These are phyloP conservation scores for Daldinia eschscholtzii DNA, from an alignment of 2,329 filamentous ascomycete species.

Conservation along the genomic window DNA sequence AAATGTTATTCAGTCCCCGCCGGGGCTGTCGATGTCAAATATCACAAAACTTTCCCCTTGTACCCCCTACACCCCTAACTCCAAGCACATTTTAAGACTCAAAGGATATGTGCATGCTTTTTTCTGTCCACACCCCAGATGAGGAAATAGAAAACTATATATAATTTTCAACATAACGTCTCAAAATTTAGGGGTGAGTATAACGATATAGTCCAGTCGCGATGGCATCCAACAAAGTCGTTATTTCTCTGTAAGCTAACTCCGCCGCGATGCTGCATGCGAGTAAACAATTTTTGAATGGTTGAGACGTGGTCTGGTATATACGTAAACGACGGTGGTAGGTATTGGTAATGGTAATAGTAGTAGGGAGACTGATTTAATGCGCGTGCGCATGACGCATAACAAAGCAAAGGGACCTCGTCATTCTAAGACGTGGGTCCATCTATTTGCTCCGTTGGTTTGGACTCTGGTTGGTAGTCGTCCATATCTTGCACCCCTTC, in stretches of 20 bases:
- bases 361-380: slow-evolving; percentile 13
- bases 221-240: slow-evolving; percentile 16
- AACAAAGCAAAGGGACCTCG: slow-evolving; percentile 9
- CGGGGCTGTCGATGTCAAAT: slow-evolving; percentile 23
- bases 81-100: slow-evolving; percentile 26
- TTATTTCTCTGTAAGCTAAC: slow-evolving; percentile 44
- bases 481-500: slow-evolving; percentile 52
- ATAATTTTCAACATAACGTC: slow-evolving; percentile 21
- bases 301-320: slow-evolving; percentile 27
- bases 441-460: slow-evolving; percentile 45
- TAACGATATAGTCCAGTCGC: slow-evolving; percentile 2
- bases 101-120: slow-evolving; percentile 38
- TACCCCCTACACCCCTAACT: slow-evolving; percentile 21
- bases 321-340: slow-evolving; percentile 20
- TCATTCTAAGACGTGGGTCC: slow-evolving; percentile 32
- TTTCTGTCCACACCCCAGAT: slow-evolving; percentile 28
- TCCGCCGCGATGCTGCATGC: slow-evolving; percentile 47
- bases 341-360: slow-evolving; percentile 1
- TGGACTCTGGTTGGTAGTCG: slow-evolving; percentile 46
- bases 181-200: slow-evolving; percentile 15
- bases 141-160: slow-evolving; percentile 19
- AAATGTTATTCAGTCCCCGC: slow-evolving; percentile 29
- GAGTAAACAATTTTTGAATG: slow-evolving; percentile 33
- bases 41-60: slow-evolving; percentile 22
- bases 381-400: slow-evolving; percentile 8